A percentile compares a stretch with the other conserved stretches of the same genome.
Conservation (phyloP, 1,139 yeast species). For the Taiozyma onychis region DNA sequence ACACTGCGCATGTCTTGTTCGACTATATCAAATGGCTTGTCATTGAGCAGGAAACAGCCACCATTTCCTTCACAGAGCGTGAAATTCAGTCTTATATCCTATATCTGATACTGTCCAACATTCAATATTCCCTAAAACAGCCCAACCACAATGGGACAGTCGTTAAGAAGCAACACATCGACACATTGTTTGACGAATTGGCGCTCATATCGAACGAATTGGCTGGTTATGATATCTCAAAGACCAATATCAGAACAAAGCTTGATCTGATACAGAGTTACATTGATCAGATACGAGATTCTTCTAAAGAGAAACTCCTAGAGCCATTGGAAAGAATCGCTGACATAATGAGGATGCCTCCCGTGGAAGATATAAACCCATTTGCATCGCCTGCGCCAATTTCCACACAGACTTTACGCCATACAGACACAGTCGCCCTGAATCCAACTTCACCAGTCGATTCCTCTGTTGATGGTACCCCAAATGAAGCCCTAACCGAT, state of each 20-base stretch:
- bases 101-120: not conserved
- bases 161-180: not conserved
- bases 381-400: not conserved
- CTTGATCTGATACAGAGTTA: not conserved
- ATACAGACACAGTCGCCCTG: not conserved
- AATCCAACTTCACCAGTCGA: not conserved
- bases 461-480: not conserved
- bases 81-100: not conserved
- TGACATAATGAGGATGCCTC: not conserved
- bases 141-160: not conserved
- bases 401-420: not conserved
- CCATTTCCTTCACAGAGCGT: not conserved
- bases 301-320: not conserved
- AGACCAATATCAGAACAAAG: not conserved
- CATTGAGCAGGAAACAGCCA: not conserved
- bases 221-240: not conserved
- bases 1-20: not conserved
- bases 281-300: not conserved
- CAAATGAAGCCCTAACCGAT: not conserved
- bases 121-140: not conserved
- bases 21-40: not conserved
- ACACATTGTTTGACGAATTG: not conserved
- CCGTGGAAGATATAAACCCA: not conserved
- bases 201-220: not conserved
- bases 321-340: not conserved